phyloP scores from a whole-genome alignment of 805 yeast genomes.

The Metschnikowia proteae region DNA sequence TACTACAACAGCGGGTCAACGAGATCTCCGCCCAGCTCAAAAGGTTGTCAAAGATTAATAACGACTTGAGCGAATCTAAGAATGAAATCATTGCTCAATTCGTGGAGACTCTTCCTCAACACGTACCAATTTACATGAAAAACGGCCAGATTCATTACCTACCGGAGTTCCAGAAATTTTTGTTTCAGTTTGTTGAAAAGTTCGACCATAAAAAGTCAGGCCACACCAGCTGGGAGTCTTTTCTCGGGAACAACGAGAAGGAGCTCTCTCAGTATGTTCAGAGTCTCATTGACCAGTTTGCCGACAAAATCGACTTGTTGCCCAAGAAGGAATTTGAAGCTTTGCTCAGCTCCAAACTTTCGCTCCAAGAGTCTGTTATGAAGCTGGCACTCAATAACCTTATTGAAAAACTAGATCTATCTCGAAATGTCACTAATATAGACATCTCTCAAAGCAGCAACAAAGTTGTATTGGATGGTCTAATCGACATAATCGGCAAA shows the following conservation, averaged over 20 bases:
- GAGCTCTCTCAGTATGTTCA: constrained; percentile 19
- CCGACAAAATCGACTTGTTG: constrained; percentile 14
- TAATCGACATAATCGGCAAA: constrained; percentile 30
- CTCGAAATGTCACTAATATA: constrained; percentile 6
- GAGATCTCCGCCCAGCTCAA: constrained; percentile 17
- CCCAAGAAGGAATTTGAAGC: constrained; percentile 23
- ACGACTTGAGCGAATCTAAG: constrained; percentile 16
- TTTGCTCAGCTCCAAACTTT: constrained; percentile 20
- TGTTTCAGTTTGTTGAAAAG: constrained; percentile 31
- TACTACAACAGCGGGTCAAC: constrained; percentile 15
- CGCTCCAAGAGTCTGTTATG: constrained; percentile 23
- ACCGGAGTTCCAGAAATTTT: constrained; percentile 38
- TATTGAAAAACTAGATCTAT: constrained; percentile 24
- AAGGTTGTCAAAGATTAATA: constrained; percentile 13
- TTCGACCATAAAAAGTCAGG: constrained; percentile 12
- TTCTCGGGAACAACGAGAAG: constrained; percentile 20
- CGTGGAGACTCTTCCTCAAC: constrained; percentile 24
- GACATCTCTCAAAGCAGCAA: constrained; percentile 16
- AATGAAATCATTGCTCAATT: constrained; percentile 19
- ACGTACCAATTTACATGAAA: constrained; percentile 31
- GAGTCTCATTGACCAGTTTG: constrained; percentile 5
- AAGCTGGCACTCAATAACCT: constrained; percentile 23
- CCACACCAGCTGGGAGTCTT: constrained; percentile 22
- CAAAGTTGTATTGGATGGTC: constrained; percentile 25
- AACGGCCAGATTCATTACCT: constrained; percentile 33